Percentiles rank a stretch among this genome's conserved stretches.
Evolutionary conservation across 1,284 basidiomycete species (phyloP).

Genomic region (Phellopilus nigrolimitatus): DNA sequence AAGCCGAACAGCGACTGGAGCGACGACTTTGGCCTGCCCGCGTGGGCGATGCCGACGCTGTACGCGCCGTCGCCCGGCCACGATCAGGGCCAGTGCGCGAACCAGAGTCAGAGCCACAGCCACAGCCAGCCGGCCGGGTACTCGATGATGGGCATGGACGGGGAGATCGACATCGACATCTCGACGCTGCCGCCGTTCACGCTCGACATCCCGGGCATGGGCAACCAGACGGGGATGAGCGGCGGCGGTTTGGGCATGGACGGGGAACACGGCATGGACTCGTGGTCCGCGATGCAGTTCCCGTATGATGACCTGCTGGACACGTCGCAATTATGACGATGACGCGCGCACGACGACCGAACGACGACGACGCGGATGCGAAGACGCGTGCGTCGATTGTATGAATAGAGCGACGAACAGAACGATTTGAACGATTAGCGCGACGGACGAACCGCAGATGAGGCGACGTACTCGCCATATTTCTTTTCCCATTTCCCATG

Average conservation of each 20-base stretch:
- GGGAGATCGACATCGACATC: constrained; percentile 1
- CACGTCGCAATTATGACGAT: constrained; percentile 17
- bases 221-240: too few relatives aligned
- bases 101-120: background rate
- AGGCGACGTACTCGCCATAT: background rate
- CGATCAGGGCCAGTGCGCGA: background rate
- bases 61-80: background rate
- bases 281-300: constrained; percentile 8
- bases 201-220: constrained; percentile 5
- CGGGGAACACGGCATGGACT: background rate
- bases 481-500: background rate
- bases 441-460: background rate
- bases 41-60: constrained; percentile 13
- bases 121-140: too few relatives aligned
- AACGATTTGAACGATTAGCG: background rate
- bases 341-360: background rate
- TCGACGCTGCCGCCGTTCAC: background rate
- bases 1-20: background rate
- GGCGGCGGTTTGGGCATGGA: too few relatives aligned
- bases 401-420: background rate
- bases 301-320: constrained; percentile 14
- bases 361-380: too few relatives aligned
- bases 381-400: too few relatives aligned
- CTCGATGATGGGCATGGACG: background rate
- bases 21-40: constrained; percentile 11